Base-by-base conservation (phyloP, 2,329 filamentous ascomycete genomes). In the Xylariaceae sp. region DNA sequence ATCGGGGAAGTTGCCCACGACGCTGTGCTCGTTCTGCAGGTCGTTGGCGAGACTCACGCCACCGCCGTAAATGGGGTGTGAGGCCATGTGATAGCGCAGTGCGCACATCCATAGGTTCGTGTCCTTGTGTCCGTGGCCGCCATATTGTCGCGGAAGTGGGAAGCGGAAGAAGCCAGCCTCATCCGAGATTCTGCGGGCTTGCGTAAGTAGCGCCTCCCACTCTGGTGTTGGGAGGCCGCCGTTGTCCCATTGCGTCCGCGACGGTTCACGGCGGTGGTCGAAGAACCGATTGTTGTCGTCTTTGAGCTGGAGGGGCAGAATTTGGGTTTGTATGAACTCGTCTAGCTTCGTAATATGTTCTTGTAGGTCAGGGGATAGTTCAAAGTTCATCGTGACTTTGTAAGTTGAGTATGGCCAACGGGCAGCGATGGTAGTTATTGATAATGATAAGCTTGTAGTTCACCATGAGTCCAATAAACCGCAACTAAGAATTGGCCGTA, bases 231-330 rank as follows among this genome's bases (percentile, higher is more conserved):
- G 85, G 2, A 87, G 75, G 2, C 85, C 84, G 54, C 76, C 73
- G 36, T 79, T 79, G 51, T 82, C 79, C 83, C 84, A 87, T 66
- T 87, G 79, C 1, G 85, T 88, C 29, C 85, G 81, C 6, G 82
- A 75, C 65, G 86, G 78, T 64, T 88, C 85, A 61, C 85, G 82
- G 16, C 85, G 80, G 70, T 88, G 82, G 69, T 87, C 84, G 72
- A 88, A 87, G 78, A 88, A 88, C 56, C 84, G 80, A 52, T 84
- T 76, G 67, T 87, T 87, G 69, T 87, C 82, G 65, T 83, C 71
- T 21, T 74, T 71, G 60, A 80, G 71, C 68, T 87, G 82, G 1
- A 86, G 73, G 1, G 83, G 83, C 0, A 73, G 71, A 62, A 86
- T 87, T 45, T 78, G 77, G 12, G 70, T 66, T 2, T 78, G 73